These are phyloP conservation scores for Endoconidiophora laricicola DNA, from an alignment of 2,329 filamentous ascomycete species.

Conservation along the genomic window DNA sequence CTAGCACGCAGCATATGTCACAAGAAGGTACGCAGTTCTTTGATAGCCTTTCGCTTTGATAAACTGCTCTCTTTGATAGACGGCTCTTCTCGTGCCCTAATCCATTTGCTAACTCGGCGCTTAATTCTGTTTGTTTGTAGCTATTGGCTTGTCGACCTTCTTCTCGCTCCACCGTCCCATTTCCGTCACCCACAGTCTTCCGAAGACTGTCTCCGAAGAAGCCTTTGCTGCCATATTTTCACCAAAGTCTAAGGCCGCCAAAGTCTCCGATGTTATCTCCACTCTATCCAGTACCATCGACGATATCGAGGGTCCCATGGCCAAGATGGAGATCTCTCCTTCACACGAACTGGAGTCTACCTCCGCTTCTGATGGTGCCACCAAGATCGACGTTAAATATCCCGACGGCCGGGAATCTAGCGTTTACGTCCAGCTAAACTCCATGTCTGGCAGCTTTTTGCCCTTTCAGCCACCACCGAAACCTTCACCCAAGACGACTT, in stretches of 20 bases:
- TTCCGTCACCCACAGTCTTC: constrained; percentile 69
- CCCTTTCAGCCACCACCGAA: constrained; percentile 77
- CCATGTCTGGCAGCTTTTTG: constrained; percentile 52
- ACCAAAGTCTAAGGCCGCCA: constrained; percentile 30
- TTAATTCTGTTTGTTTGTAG: constrained; percentile 28
- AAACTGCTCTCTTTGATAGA: background rate
- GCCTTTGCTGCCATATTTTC: constrained; percentile 77
- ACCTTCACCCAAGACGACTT: constrained; percentile 38
- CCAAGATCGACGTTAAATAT: constrained; percentile 36
- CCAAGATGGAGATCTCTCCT: constrained; percentile 29
- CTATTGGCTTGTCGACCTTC: constrained; percentile 77
- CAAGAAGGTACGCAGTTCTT: constrained; percentile 37
- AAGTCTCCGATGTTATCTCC: constrained; percentile 46
- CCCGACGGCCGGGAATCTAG: constrained; percentile 40
- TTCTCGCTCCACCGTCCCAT: constrained; percentile 93
- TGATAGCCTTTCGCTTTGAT: background rate
- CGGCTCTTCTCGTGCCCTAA: background rate
- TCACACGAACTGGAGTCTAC: constrained; percentile 16
- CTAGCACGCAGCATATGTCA: constrained; percentile 55
- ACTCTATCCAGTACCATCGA: constrained; percentile 46
- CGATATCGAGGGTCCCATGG: constrained; percentile 41
- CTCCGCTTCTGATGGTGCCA: constrained; percentile 23
- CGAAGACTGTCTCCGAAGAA: constrained; percentile 51
- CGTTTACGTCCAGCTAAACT: constrained; percentile 49
- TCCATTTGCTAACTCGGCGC: constrained; percentile 12